Evolutionary conservation across 2,329 filamentous ascomycete species (phyloP).

Genomic region (Sporothrix luriei): DNA sequence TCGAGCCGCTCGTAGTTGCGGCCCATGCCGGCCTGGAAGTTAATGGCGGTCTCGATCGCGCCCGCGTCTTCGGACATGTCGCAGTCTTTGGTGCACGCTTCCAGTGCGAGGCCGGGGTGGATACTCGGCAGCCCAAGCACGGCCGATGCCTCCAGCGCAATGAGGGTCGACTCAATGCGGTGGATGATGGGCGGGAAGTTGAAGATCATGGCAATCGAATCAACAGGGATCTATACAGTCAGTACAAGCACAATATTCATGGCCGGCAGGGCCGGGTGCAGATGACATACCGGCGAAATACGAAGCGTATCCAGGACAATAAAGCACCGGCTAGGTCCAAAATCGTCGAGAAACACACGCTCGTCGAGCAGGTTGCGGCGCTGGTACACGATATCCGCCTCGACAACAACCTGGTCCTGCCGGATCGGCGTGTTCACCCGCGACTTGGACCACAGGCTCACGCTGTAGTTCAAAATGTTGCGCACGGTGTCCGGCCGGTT

Average conservation of each 20-base stretch:
- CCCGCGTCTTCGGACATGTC: slow-evolving; percentile 75
- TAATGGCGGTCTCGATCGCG: slow-evolving; percentile 66
- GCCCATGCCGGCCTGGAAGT: slow-evolving; percentile 83
- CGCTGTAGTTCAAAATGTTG: slow-evolving; percentile 80
- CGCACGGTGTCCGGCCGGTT: slow-evolving; percentile 44
- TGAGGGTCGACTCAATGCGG: slow-evolving; percentile 77
- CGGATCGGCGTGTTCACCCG: slow-evolving; percentile 57
- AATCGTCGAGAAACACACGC: slow-evolving; percentile 52
- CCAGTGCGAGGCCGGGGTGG: slow-evolving; percentile 70
- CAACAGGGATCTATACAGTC: slow-evolving; percentile 62
- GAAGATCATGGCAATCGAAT: slow-evolving; percentile 72
- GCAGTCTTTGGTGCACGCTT: slow-evolving; percentile 90
- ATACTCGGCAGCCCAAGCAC: slow-evolving; percentile 64
- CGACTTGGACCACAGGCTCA: slow-evolving; percentile 70
- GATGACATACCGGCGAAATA: slow-evolving; percentile 60
- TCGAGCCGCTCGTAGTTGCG: slow-evolving; percentile 94
- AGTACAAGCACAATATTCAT: slow-evolving; percentile 17
- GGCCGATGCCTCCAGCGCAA: slow-evolving; percentile 73
- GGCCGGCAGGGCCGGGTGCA: no score
- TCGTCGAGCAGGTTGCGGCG: slow-evolving; percentile 84
- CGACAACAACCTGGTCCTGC: slow-evolving; percentile 76
- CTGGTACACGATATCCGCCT: slow-evolving; percentile 71
- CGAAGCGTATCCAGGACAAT: slow-evolving; percentile 75
- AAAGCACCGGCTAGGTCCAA: slow-evolving; percentile 55
- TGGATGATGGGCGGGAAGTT: slow-evolving; percentile 82